Evolutionary conservation across 768 basidiomycete genomes (phyloP).

Genomic region (Lactifluus piperatus): DNA sequence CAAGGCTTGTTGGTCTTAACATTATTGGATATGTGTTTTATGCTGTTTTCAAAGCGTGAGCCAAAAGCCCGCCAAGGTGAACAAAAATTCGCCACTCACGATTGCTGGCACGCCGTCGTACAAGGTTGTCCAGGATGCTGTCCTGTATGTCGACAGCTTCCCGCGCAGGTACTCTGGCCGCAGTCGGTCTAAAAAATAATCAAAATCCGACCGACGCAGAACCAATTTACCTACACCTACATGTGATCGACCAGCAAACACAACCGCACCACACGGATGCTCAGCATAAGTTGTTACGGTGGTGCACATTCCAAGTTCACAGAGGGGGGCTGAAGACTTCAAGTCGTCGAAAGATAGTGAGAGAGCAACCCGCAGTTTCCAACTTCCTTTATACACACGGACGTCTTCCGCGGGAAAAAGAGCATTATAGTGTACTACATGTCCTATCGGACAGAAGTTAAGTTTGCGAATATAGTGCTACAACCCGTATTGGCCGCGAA

Average conservation of each 20-base stretch:
- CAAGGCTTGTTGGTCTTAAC: conserved; percentile 6
- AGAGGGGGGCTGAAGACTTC: not conserved
- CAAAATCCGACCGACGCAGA: not conserved
- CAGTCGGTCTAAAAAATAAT: conserved; percentile 6
- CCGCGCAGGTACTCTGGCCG: conserved; percentile 7
- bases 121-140: conserved; percentile 9
- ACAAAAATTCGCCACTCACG: not conserved
- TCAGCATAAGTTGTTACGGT: conserved; percentile 8
- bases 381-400: conserved; percentile 4
- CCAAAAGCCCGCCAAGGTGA: not conserved
- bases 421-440: not conserved
- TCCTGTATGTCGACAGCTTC: conserved; percentile 2
- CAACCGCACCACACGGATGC: conserved; percentile 6
- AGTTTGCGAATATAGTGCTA: not conserved
- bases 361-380: not conserved
- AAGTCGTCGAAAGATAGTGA: not conserved
- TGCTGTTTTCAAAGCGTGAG: not conserved
- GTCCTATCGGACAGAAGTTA: too few species aligned
- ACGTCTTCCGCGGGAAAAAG: not conserved
- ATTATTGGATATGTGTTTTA: not conserved
- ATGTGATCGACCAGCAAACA: conserved; percentile 11
- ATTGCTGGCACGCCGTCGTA: conserved; percentile 8
- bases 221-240: not conserved
- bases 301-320: conserved; percentile 5
- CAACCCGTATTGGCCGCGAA: not conserved